A percentile compares a stretch with the other conserved stretches of the same genome.
Evolutionary conservation across 257 asterid genomes (phyloP).

Genomic region (Fraxinus cuspidata): DNA sequence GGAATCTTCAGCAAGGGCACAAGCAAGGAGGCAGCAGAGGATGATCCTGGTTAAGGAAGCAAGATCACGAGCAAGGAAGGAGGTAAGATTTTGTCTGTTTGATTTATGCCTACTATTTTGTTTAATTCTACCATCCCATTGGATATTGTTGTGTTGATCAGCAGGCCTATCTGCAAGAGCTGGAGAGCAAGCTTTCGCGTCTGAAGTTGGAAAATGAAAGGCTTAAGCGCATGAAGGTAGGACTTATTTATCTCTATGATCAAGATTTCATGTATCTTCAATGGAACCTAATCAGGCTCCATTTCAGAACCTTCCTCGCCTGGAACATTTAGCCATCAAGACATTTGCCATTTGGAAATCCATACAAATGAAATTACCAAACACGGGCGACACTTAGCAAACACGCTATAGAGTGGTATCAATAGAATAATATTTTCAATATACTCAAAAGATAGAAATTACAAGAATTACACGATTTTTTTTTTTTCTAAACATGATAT

Average conservation of each 20-base stretch:
- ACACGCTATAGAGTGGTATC: too few relatives aligned
- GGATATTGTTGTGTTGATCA: constrained; percentile 19
- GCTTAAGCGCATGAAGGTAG: constrained; percentile 75
- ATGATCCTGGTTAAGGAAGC: constrained; percentile 27
- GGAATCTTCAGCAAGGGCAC: constrained; percentile 23
- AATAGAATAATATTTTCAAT: too few relatives aligned
- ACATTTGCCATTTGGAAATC: too few relatives aligned
- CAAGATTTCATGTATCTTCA: neutral
- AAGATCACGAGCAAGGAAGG: constrained; percentile 86
- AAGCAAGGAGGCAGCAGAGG: neutral
- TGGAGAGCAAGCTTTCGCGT: constrained; percentile 82
- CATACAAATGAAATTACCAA: too few relatives aligned
- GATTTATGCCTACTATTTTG: neutral
- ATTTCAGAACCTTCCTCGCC: too few relatives aligned
- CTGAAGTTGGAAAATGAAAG: constrained; percentile 61
- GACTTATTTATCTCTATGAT: constrained; percentile 21
- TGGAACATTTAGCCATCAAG: too few relatives aligned
- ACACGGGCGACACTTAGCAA: too few relatives aligned
- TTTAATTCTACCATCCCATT: neutral
- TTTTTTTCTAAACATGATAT: too few relatives aligned
- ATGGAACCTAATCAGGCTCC: too few relatives aligned
- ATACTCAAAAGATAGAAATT: too few relatives aligned
- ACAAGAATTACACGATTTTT: too few relatives aligned
- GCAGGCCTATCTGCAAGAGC: constrained; percentile 88
- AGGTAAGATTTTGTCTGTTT: constrained; percentile 38